These are phyloP conservation scores for Gossypium davidsonii DNA, from an alignment of 441 rosid genomes.

Conservation along the genomic window DNA sequence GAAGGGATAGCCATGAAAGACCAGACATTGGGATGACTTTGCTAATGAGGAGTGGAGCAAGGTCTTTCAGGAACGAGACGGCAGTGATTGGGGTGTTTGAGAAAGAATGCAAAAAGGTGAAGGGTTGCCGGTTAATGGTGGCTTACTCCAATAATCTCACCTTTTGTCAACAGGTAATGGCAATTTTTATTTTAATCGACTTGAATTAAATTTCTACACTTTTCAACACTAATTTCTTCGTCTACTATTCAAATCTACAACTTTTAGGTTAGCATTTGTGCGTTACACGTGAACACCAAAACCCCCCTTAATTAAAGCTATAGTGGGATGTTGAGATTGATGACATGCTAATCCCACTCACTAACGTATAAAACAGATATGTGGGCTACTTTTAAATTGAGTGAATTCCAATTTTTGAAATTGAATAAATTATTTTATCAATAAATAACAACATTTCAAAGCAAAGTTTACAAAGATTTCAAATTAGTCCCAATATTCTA, in stretches of 20 bases:
- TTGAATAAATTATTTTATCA: too few relatives aligned
- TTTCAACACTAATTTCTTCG: too few relatives aligned
- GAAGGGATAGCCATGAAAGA: not conserved
- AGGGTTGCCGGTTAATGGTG: constrained; percentile 49
- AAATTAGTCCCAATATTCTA: too few relatives aligned
- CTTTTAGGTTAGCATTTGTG: not conserved
- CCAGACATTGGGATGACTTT: constrained; percentile 46
- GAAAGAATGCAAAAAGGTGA: constrained; percentile 44
- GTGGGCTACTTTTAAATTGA: too few relatives aligned
- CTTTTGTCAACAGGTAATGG: constrained; percentile 56
- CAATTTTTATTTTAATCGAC: too few relatives aligned
- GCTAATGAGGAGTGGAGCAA: constrained; percentile 56
- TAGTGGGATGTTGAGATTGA: not conserved
- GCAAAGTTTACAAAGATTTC: too few relatives aligned
- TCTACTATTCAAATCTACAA: too few relatives aligned
- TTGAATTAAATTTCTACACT: too few relatives aligned
- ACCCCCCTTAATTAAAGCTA: not conserved
- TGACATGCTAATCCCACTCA: not conserved
- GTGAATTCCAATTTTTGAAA: too few relatives aligned
- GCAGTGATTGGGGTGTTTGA: constrained; percentile 35
- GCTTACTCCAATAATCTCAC: constrained; percentile 51
- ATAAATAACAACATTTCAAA: too few relatives aligned
- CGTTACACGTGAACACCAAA: not conserved
- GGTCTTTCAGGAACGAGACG: constrained; percentile 59
- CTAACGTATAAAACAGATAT: too few relatives aligned